Conservation (phyloP, 2,329 filamentous ascomycete genomes). For the Colletotrichum sp. region DNA sequence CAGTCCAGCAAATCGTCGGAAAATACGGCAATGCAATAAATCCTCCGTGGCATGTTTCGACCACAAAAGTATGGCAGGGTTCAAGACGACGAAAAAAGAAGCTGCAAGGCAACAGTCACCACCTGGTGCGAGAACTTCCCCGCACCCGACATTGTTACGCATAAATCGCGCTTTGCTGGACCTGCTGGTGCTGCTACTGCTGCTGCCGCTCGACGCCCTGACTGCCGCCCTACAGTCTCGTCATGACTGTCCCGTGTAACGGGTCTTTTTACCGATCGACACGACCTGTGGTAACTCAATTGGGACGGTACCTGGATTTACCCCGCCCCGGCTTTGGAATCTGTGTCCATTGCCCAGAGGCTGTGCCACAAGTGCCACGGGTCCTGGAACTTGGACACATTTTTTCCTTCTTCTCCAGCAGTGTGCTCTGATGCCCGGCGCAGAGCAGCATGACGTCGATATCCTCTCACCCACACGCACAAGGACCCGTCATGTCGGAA, state of each 20-base stretch:
- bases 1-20: background rate
- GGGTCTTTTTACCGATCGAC: background rate
- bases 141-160: conserved; percentile 4
- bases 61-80: background rate
- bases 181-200: background rate
- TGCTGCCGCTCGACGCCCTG: background rate
- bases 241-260: background rate
- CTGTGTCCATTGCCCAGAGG: background rate
- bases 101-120: background rate
- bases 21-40: background rate
- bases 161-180: conserved; percentile 11
- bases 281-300: conserved; percentile 5
- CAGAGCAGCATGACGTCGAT: conserved; percentile 13
- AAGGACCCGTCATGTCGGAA: conserved; percentile 5
- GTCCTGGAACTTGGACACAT: background rate
- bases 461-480: conserved; percentile 8
- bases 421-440: background rate
- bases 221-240: conserved; percentile 8
- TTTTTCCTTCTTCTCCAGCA: background rate
- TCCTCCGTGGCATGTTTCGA: conserved; percentile 9
- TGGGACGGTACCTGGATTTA: conserved; percentile 5
- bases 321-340: conserved; percentile 2
- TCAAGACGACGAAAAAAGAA: background rate
- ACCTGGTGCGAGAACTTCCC: background rate
- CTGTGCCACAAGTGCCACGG: background rate